Evolutionary conservation across 805 yeast genomes (phyloP), one percentile per base, ranked within the genome.

Genomic region (Metschnikowia lachancei): DNA sequence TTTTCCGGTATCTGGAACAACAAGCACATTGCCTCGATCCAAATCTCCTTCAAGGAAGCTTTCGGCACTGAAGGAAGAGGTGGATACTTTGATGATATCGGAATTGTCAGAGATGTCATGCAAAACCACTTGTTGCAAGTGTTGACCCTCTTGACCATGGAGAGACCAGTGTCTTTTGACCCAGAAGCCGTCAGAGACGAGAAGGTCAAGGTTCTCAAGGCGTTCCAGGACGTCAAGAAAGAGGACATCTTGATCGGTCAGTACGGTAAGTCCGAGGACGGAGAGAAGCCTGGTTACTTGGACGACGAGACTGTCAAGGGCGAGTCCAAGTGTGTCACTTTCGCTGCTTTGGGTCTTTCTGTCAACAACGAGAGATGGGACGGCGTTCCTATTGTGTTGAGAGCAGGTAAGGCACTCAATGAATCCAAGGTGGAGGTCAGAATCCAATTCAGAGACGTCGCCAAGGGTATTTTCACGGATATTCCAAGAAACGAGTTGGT

Each of bases 41-140:
- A 92, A 74, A 82, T 94, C 56, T 80, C 92, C 12, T 92, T 94
- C 77, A 94, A 94, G 74, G 99, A 94, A 73, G 88, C 94, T n/a
- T 94, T 94, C 59, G 99, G 99, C 46, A 94, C 99, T 34, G 97
- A 94, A 71, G 99, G 99, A 47, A 82, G 99, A 65, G 99, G 99
- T 57, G 99, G 99, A 32, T 94, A 94, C 74, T 94, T 94, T 62
- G 98, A 94, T 69, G 75, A 77, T 46, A 89, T 91, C 61, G 99
- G 99, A 49, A 94, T 94, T 63, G 87, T 94, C 57, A 82, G 99
- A 68, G 99, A 94, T 64, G 98, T 94, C 39, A 92, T 94, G 89
- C 99, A 94, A 75, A 94, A 94, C 77, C 99, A 94, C 72, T 70
- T 94, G 59, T 76, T 92, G 62, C 99, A 94, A 74, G 95, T 92